Evolutionary conservation across 2,329 filamentous ascomycete species (phyloP).

Genomic region (Botrytis fabae): DNA sequence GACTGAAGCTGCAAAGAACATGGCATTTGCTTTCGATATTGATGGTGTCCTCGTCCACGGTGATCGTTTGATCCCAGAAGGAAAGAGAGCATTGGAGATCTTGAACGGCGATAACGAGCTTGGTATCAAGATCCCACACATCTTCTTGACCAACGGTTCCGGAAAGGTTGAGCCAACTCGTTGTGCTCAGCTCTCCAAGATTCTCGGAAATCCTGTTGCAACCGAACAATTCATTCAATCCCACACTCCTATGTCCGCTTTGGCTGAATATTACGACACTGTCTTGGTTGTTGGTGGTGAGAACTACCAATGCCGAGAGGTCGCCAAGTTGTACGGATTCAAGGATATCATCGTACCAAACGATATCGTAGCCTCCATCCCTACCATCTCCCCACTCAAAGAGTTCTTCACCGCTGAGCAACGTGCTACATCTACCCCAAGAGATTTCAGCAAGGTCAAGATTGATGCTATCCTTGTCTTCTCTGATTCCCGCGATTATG

Average conservation of each 20-base stretch:
- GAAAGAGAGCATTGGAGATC: slow-evolving; percentile 65
- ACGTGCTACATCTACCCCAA: slow-evolving; percentile 57
- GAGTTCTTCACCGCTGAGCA: slow-evolving; percentile 66
- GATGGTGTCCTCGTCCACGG: slow-evolving; percentile 75
- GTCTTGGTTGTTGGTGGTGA: slow-evolving; percentile 76
- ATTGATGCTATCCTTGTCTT: slow-evolving; percentile 76
- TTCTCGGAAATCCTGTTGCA: slow-evolving; percentile 63
- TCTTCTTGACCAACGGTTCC: slow-evolving; percentile 73
- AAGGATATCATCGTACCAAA: slow-evolving; percentile 71
- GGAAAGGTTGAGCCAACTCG: slow-evolving; percentile 68
- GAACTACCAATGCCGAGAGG: slow-evolving; percentile 71
- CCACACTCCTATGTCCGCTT: slow-evolving; percentile 74
- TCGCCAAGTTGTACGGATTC: slow-evolving; percentile 73
- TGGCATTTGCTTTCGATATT: slow-evolving; percentile 79
- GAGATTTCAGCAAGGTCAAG: slow-evolving; percentile 68
- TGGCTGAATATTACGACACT: slow-evolving; percentile 67
- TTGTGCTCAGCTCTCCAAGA: slow-evolving; percentile 65
- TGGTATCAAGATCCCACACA: slow-evolving; percentile 59
- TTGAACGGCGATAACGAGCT: slow-evolving; percentile 76
- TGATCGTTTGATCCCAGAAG: slow-evolving; percentile 68
- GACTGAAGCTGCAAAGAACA: slow-evolving; percentile 49
- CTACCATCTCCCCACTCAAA: slow-evolving; percentile 67
- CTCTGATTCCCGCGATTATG: slow-evolving; percentile 72
- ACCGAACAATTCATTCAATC: slow-evolving; percentile 77
- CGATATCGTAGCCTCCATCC: slow-evolving; percentile 70